Evolutionary conservation across 257 asterid species (phyloP).

Genomic region (Solanum medicagineum): DNA sequence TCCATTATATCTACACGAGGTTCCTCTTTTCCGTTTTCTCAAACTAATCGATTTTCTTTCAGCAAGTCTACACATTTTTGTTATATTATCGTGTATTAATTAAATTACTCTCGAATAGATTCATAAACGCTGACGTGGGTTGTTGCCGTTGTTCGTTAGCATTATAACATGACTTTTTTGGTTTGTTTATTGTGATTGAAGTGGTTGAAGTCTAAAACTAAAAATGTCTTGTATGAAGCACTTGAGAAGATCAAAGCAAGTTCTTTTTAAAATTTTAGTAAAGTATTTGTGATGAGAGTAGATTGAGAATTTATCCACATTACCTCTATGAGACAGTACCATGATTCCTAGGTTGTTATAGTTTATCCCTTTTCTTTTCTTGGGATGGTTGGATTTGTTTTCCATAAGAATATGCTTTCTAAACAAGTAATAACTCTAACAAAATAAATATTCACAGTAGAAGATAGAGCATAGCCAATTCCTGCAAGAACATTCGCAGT

Average conservation of each 20-base stretch:
- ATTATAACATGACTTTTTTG: background rate
- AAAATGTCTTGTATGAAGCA: constrained; percentile 63
- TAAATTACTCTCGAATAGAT: too few species aligned
- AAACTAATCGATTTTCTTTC: too few species aligned
- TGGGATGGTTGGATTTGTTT: too few species aligned
- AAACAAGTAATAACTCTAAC: constrained; percentile 34
- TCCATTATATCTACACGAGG: too few species aligned
- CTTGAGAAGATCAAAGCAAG: constrained; percentile 85
- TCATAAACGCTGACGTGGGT: constrained; percentile 68
- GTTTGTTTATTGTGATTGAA: constrained; percentile 5
- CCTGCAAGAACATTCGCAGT: constrained; percentile 59
- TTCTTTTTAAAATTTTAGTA: background rate
- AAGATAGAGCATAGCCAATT: constrained; percentile 71
- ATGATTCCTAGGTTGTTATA: too few species aligned
- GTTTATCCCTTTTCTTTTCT: too few species aligned
- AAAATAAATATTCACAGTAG: constrained; percentile 30
- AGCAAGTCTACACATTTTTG: too few species aligned
- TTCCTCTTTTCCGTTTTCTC: too few species aligned
- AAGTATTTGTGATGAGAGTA: too few species aligned
- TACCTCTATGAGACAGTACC: too few species aligned
- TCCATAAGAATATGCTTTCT: background rate
- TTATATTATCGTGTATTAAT: too few species aligned
- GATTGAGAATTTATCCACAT: too few species aligned
- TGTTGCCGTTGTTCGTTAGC: constrained; percentile 49
- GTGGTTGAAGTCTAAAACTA: constrained; percentile 67